Evolutionary conservation across 2,329 filamentous ascomycete species (phyloP).

Genomic region (Fusarium veterinarium): DNA sequence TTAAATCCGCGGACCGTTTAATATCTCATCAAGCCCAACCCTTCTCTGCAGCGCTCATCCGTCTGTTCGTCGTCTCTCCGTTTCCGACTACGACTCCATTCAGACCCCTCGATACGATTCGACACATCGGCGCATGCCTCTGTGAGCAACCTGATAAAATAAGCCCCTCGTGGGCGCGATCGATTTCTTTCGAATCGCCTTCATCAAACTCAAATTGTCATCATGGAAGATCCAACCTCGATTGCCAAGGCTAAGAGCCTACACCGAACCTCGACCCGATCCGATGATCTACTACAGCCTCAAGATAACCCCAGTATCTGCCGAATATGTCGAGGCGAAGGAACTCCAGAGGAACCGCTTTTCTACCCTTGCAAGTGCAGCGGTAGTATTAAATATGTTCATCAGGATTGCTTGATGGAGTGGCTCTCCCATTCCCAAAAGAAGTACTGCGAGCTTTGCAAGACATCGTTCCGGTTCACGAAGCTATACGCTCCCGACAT

Average conservation of each 20-base stretch:
- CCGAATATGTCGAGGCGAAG: conserved; percentile 95
- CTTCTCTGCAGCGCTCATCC: background rate
- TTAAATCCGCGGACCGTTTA: background rate
- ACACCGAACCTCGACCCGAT: conserved; percentile 39
- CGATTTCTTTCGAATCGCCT: conserved; percentile 36
- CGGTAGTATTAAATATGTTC: conserved; percentile 97
- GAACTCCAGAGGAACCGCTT: conserved; percentile 81
- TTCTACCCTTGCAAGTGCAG: conserved; percentile 99
- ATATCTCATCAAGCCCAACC: background rate
- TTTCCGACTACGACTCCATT: conserved; percentile 6
- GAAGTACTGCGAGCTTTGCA: conserved; percentile 99
- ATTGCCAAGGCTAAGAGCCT: conserved; percentile 40
- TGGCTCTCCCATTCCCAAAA: conserved; percentile 99
- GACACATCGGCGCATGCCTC: conserved; percentile 38
- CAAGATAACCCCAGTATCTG: conserved; percentile 77
- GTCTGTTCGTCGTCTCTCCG: background rate
- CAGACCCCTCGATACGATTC: conserved; percentile 21
- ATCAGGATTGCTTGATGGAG: conserved; percentile 98
- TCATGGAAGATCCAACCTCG: conserved; percentile 44
- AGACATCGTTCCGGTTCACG: conserved; percentile 97
- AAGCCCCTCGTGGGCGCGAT: conserved; percentile 47
- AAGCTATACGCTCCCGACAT: conserved; percentile 96
- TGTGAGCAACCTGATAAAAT: conserved; percentile 27
- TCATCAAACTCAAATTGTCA: conserved; percentile 15
- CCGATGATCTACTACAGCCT: conserved; percentile 44